Evolutionary conservation across 164 flowering plant genomes (phyloP).

Genomic region (Stephania japonica): DNA sequence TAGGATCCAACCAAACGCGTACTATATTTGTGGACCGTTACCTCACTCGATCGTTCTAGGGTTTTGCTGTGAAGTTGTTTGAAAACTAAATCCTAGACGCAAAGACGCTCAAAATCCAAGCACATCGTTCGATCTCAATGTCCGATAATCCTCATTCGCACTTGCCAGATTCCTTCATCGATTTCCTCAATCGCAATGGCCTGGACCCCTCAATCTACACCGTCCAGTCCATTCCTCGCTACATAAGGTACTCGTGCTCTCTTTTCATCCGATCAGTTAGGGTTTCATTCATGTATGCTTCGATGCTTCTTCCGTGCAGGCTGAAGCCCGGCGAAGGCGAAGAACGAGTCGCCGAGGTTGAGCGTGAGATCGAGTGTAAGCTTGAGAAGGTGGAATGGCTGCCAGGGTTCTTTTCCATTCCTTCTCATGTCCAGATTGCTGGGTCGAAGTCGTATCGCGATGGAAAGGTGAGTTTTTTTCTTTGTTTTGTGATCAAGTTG

Average conservation of each 20-base stretch:
- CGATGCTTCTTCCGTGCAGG: slow-evolving; percentile 23
- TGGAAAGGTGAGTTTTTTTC: slow-evolving; percentile 54
- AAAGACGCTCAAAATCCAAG: background rate
- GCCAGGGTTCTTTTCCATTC: slow-evolving; percentile 59
- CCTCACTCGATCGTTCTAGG: no score
- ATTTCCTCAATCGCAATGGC: slow-evolving; percentile 5
- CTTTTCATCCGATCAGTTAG: background rate
- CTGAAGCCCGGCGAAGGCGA: slow-evolving; percentile 54
- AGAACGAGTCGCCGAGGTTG: slow-evolving; percentile 43
- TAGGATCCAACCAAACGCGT: no score
- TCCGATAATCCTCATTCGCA: background rate
- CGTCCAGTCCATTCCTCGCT: slow-evolving; percentile 6
- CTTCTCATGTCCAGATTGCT: slow-evolving; percentile 64
- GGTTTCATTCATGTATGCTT: background rate
- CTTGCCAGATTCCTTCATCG: slow-evolving; percentile 6
- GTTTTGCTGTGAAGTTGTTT: no score
- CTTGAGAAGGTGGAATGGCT: slow-evolving; percentile 63
- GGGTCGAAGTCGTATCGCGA: slow-evolving; percentile 48
- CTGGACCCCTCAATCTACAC: slow-evolving; percentile 1
- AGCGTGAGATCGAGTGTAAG: slow-evolving; percentile 54
- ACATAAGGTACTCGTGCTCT: background rate
- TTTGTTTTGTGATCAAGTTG: background rate
- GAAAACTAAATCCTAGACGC: no score
- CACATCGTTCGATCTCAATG: background rate
- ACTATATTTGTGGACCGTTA: no score